Conservation (phyloP, 495 filamentous ascomycete genomes). For the Mytilinidion resinicola region DNA sequence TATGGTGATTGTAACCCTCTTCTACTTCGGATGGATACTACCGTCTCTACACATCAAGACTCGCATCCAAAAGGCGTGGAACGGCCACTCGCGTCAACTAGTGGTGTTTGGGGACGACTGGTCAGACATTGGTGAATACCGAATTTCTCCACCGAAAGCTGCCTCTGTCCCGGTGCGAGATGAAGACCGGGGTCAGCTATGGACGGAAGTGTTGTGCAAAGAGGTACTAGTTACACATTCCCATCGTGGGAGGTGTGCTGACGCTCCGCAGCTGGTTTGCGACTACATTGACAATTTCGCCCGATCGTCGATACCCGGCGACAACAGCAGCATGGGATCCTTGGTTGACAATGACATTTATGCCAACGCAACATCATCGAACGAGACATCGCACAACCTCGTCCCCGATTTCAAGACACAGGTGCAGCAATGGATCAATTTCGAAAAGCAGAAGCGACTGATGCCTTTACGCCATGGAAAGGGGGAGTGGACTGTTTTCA, state of each 20-base stretch:
- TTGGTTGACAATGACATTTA: slow-evolving; percentile 16
- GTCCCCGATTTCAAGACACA: slow-evolving; percentile 22
- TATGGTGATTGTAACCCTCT: not conserved
- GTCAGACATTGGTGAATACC: slow-evolving; percentile 22
- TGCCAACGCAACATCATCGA: slow-evolving; percentile 18
- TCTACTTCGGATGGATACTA: slow-evolving; percentile 17
- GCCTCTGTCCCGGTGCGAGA: slow-evolving; percentile 10
- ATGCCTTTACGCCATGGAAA: not conserved
- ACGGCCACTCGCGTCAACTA: slow-evolving; percentile 13
- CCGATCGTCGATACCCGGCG: slow-evolving; percentile 6
- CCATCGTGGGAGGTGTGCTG: not conserved
- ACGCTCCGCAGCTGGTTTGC: slow-evolving; percentile 13
- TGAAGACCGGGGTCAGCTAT: slow-evolving; percentile 16
- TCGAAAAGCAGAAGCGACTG: slow-evolving; percentile 9
- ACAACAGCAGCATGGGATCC: slow-evolving; percentile 7
- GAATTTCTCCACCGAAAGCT: slow-evolving; percentile 19
- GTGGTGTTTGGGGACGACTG: slow-evolving; percentile 27
- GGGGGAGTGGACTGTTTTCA: slow-evolving; percentile 18
- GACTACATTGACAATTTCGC: slow-evolving; percentile 24
- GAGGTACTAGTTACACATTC: slow-evolving; percentile 1
- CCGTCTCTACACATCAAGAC: slow-evolving; percentile 12
- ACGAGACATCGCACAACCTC: slow-evolving; percentile 1
- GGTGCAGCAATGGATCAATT: slow-evolving; percentile 22
- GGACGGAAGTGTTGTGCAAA: slow-evolving; percentile 20
- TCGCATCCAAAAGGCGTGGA: slow-evolving; percentile 20